Base-by-base conservation (phyloP, 257 asterid genomes). In the Misopates orontium region DNA sequence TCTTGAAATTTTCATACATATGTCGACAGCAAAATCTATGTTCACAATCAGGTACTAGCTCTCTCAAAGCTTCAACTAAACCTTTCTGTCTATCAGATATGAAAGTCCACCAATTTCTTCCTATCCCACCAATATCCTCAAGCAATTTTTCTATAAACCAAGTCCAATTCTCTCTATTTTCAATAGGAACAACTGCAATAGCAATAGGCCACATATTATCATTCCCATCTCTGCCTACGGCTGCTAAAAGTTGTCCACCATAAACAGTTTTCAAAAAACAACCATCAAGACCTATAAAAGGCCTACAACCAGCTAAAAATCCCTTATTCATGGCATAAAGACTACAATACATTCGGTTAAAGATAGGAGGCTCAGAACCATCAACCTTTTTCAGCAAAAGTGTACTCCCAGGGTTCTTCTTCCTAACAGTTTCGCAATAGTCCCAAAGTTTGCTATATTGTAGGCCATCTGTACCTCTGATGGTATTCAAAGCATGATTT, bases 191-290 rank as follows among this genome's bases (percentile, higher is more conserved):
- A 4, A 61, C 24, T 3, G 10, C 39, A 21, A 32, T 12, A 17
- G 54, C 54, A n/a, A n/a, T n/a, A n/a, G n/a, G n/a, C n/a, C n/a
- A n/a, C n/a, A n/a, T n/a, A n/a, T n/a, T n/a, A n/a, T 52, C 50
- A 5, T 51, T 52, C 13, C 41, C 71, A 66, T 66, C 71, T n/a
- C 62, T 52, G 1, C 71, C 50, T 6, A 66, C 19, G 14, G 52
- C 71, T 0, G 22, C 20, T 4, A 49, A 4, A 23, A 66, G 18
- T 2, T 66, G 71, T 0, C 58, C 53, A 5, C 39, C 40, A 20
- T 31, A 53, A 0, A 23, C 2, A 52, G 49, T 51, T n/a, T n/a
- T n/a, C n/a, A n/a, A n/a, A n/a, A n/a, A n/a, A n/a, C n/a, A n/a
- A n/a, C n/a, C n/a, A n/a, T 52, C 61, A 7, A 66, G 49, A 0